These are phyloP conservation scores for Phialemoniopsis sp. DNA, from an alignment of 2,329 filamentous ascomycete genomes.

Conservation along the genomic window DNA sequence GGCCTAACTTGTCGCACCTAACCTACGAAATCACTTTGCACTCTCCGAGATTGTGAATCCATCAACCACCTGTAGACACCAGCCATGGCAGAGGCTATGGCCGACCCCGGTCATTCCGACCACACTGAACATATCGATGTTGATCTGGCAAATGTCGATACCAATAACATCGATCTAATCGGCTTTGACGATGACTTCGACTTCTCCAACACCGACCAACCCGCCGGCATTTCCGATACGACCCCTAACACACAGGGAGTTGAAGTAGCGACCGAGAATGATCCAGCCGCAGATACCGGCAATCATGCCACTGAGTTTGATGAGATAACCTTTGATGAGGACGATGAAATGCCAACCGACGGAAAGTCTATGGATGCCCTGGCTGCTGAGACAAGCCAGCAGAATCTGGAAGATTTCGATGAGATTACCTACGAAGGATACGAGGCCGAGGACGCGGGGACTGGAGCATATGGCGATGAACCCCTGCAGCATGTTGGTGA, in stretches of 20 bases:
- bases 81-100: conserved; percentile 12
- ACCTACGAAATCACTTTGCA: neutral
- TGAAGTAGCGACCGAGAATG: conserved; percentile 2
- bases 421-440: conserved; percentile 5
- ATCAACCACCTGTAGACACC: neutral
- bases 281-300: neutral
- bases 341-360: conserved; percentile 6
- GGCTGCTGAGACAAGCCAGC: neutral
- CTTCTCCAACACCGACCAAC: conserved; percentile 16
- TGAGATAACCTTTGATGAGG: conserved; percentile 12
- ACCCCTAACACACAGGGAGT: conserved; percentile 2
- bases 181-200: conserved; percentile 25
- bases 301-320: conserved; percentile 6
- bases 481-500: conserved; percentile 2
- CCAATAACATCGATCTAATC: conserved; percentile 7
- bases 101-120: conserved; percentile 5
- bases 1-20: neutral
- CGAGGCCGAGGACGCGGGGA: conserved; percentile 1
- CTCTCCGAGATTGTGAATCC: neutral
- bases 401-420: neutral
- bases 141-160: conserved; percentile 8
- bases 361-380: too few relatives aligned
- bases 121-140: conserved; percentile 14
- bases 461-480: neutral
- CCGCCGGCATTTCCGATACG: conserved; percentile 2